A percentile compares a stretch with the other conserved stretches of the same genome.
Conservation (phyloP, 208 protist species). For the Acanthamoeba sp. region DNA sequence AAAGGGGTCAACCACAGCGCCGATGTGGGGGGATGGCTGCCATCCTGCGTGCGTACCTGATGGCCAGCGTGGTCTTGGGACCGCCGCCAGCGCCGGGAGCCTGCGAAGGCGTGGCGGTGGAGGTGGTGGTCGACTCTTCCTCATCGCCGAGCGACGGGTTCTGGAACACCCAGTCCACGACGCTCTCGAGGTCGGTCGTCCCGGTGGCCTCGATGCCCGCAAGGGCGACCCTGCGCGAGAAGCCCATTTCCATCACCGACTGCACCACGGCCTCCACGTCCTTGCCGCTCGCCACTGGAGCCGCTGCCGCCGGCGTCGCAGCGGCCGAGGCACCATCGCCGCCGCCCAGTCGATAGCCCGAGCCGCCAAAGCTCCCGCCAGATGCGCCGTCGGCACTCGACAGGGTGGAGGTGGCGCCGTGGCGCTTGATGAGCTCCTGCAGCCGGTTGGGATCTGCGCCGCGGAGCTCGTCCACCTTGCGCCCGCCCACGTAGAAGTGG, state of each 20-base stretch:
- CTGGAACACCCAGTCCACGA: slow-evolving; percentile 43
- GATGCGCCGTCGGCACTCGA: neutral
- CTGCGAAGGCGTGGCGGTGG: neutral
- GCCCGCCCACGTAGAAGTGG: slow-evolving; percentile 74
- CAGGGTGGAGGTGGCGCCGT: slow-evolving; percentile 21
- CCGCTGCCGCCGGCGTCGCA: neutral
- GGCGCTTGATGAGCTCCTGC: slow-evolving; percentile 54
- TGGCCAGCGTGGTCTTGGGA: slow-evolving; percentile 33
- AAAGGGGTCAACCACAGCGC: neutral
- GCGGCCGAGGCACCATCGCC: neutral
- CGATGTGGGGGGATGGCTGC: neutral
- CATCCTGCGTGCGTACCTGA: neutral
- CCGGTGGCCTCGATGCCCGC: neutral
- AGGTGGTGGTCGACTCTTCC: neutral
- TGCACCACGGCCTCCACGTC: neutral
- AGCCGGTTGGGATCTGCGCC: slow-evolving; percentile 73
- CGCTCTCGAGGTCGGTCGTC: neutral
- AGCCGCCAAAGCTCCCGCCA: neutral
- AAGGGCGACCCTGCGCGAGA: neutral
- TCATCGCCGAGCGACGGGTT: neutral
- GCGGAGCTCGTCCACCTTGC: slow-evolving; percentile 71
- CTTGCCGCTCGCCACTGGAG: neutral
- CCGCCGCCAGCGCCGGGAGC: neutral
- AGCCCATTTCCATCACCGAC: slow-evolving; percentile 16
- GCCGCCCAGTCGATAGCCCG: slow-evolving; percentile 4